Percentiles rank a stretch among this genome's conserved stretches.
These are phyloP conservation scores for Cercospora beticola DNA, from an alignment of 2,329 filamentous ascomycete species.

Conservation along the genomic window DNA sequence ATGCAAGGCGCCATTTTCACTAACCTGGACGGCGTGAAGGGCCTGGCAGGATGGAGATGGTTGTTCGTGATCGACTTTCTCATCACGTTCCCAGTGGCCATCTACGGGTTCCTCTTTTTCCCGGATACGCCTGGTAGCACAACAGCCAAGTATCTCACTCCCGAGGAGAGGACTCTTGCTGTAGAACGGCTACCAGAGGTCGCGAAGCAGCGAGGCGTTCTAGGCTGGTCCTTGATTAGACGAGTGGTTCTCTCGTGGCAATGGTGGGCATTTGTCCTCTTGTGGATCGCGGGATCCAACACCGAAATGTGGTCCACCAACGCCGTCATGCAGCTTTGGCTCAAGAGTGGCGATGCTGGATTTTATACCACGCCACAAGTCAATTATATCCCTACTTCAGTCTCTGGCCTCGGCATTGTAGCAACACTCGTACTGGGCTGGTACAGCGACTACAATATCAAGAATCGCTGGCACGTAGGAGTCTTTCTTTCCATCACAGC, in stretches of 20 bases:
- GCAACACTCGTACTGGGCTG: slow-evolving; percentile 31
- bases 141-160: slow-evolving; percentile 47
- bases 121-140: slow-evolving; percentile 53
- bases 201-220: slow-evolving; percentile 24
- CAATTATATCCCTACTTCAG: slow-evolving; percentile 32
- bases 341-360: slow-evolving; percentile 23
- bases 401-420: slow-evolving; percentile 30
- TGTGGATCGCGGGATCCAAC: slow-evolving; percentile 33
- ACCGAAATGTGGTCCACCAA: slow-evolving; percentile 34
- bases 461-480: slow-evolving; percentile 30
- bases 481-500: slow-evolving; percentile 32
- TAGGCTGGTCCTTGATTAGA: slow-evolving; percentile 28
- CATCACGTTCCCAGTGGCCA: slow-evolving; percentile 56
- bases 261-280: slow-evolving; percentile 32
- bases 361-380: slow-evolving; percentile 28
- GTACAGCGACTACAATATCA: slow-evolving; percentile 31
- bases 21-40: slow-evolving; percentile 48
- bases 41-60: slow-evolving; percentile 58
- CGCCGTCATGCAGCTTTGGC: slow-evolving; percentile 32
- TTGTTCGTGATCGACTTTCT: slow-evolving; percentile 60
- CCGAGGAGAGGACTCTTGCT: slow-evolving; percentile 25
- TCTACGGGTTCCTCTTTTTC: slow-evolving; percentile 57
- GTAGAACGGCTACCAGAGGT: slow-evolving; percentile 30
- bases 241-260: slow-evolving; percentile 32
- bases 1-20: slow-evolving; percentile 56